Evolutionary conservation across 2,329 filamentous ascomycete species (phyloP).

Genomic region (Mycosphaerella sp.): DNA sequence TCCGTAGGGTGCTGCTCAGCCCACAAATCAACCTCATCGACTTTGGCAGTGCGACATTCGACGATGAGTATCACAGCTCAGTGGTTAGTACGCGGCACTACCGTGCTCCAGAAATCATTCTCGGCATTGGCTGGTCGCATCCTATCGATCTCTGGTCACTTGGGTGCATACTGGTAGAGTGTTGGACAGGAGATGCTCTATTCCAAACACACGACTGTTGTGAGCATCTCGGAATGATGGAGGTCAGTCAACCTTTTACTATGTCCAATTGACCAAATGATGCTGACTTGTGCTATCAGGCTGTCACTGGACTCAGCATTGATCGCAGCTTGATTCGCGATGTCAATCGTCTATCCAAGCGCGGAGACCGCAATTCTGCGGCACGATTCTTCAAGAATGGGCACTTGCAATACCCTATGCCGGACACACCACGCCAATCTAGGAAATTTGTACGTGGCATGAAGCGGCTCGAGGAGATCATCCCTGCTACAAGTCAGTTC

Average conservation of each 20-base stretch:
- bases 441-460: constrained; percentile 63
- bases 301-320: constrained; percentile 30
- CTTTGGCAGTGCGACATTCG: constrained; percentile 61
- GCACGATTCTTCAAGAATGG: constrained; percentile 34
- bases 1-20: constrained; percentile 57
- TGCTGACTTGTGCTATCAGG: constrained; percentile 14
- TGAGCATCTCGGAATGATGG: constrained; percentile 65
- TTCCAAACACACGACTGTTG: constrained; percentile 65
- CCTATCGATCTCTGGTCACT: constrained; percentile 66
- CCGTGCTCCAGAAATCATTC: constrained; percentile 60
- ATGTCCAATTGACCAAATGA: neutral
- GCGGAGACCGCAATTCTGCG: constrained; percentile 28
- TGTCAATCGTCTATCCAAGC: constrained; percentile 27
- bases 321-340: constrained; percentile 32
- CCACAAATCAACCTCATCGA: constrained; percentile 62
- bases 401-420: constrained; percentile 57
- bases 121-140: constrained; percentile 62
- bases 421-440: constrained; percentile 56
- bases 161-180: constrained; percentile 61
- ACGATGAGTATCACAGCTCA: constrained; percentile 62
- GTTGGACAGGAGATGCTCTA: constrained; percentile 61
- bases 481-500: constrained; percentile 51
- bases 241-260: constrained; percentile 34
- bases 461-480: constrained; percentile 57
- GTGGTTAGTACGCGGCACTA: constrained; percentile 63